Evolutionary conservation across 805 yeast species (phyloP).

Genomic region (Peterozyma xylosa): DNA sequence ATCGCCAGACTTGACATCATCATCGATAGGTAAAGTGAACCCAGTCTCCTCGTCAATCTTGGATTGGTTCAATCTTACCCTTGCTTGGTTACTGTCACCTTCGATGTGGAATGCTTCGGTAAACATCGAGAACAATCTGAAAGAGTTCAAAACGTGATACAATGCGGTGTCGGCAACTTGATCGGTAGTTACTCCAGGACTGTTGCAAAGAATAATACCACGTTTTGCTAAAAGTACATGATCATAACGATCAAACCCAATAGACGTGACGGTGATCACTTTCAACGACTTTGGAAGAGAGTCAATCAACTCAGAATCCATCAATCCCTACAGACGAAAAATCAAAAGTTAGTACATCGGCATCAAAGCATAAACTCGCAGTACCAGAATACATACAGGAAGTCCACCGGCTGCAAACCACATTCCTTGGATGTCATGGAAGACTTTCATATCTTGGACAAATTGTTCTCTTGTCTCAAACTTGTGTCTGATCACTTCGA

Average conservation of each 20-base stretch:
- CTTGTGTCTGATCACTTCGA: constrained; percentile 27
- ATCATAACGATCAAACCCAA: constrained; percentile 52
- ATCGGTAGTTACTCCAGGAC: constrained; percentile 49
- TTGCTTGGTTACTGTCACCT: constrained; percentile 32
- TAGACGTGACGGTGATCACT: constrained; percentile 49
- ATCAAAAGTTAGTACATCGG: constrained; percentile 15
- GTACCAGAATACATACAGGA: constrained; percentile 27
- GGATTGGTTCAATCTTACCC: constrained; percentile 23
- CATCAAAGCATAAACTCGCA: constrained; percentile 17
- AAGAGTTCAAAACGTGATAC: constrained; percentile 47
- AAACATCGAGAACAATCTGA: constrained; percentile 47
- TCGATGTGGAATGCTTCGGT: constrained; percentile 28
- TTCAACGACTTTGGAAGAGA: constrained; percentile 39
- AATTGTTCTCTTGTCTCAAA: constrained; percentile 32
- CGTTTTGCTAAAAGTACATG: constrained; percentile 31
- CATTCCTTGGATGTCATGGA: constrained; percentile 39
- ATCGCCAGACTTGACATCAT: constrained; percentile 24
- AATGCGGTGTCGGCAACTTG: constrained; percentile 73
- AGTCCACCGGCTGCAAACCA: constrained; percentile 52
- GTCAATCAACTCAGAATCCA: constrained; percentile 27
- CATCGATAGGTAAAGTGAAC: constrained; percentile 18
- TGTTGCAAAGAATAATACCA: constrained; percentile 52
- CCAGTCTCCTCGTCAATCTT: constrained; percentile 27
- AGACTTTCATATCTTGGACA: constrained; percentile 28
- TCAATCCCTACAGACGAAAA: constrained; percentile 26